Conservation (phyloP, 2,329 filamentous ascomycete species). For the Colletotrichum orchidophilum region DNA sequence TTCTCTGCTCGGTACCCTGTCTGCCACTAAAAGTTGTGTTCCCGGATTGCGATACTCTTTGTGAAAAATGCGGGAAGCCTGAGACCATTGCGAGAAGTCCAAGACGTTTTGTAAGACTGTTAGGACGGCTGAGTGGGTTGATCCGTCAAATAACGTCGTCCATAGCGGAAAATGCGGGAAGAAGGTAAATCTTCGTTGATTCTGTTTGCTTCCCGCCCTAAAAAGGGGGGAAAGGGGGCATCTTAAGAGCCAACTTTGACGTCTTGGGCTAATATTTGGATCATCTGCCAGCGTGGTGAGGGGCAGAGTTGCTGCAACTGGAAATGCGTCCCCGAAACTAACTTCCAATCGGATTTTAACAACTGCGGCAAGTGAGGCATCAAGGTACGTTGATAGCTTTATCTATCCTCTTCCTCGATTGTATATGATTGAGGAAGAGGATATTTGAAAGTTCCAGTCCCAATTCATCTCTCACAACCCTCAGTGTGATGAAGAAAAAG, state of each 20-base stretch:
- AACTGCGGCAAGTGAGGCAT: not conserved
- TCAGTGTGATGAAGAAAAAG: not conserved
- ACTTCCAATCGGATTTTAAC: not conserved
- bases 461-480: rapidly evolving
- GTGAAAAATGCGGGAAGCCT: not conserved
- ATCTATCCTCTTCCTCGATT: not conserved
- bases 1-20: not conserved
- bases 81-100: not conserved
- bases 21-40: not conserved
- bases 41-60: not conserved
- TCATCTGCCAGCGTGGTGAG: not conserved
- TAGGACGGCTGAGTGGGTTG: not conserved
- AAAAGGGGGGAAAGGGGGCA: too few relatives aligned
- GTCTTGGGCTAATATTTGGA: not conserved
- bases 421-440: not conserved
- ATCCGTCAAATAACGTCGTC: not conserved
- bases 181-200: not conserved
- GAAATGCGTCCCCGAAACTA: not conserved
- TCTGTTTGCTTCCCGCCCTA: not conserved
- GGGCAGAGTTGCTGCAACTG: not conserved
- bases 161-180: not conserved
- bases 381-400: not conserved
- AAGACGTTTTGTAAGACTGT: not conserved
- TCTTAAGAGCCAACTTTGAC: not conserved
- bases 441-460: not conserved